These are phyloP conservation scores for Digitaria exilis DNA, from an alignment of 202 grass and related monocot genomes.

Conservation along the genomic window DNA sequence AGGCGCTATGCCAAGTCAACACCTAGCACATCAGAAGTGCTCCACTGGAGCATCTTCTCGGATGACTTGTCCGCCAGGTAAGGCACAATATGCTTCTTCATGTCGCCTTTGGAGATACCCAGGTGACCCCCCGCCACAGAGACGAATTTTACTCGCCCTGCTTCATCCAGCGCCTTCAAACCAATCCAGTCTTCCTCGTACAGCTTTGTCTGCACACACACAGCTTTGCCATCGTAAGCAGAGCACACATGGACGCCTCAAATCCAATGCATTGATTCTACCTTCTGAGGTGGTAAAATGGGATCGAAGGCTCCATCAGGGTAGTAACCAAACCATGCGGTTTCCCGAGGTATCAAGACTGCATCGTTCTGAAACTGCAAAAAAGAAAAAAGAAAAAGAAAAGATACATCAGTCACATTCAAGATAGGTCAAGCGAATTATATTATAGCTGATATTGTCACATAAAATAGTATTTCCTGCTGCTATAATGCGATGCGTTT, in stretches of 20 bases:
- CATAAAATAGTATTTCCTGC: not conserved
- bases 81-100: slow-evolving; percentile 83
- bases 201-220: slow-evolving; percentile 58
- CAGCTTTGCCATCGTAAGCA: not conserved
- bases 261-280: slow-evolving; percentile 19
- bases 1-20: not conserved
- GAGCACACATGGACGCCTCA: not conserved
- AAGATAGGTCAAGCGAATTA: not conserved
- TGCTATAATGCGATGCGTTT: not conserved
- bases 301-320: slow-evolving; percentile 79
- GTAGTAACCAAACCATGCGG: slow-evolving; percentile 98
- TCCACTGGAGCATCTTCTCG: not conserved
- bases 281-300: slow-evolving; percentile 72
- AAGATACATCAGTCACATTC: not conserved
- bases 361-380: slow-evolving; percentile 74
- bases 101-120: slow-evolving; percentile 71
- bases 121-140: slow-evolving; percentile 87
- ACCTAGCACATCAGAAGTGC: not conserved
- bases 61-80: slow-evolving; percentile 49
- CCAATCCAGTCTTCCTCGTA: slow-evolving; percentile 93
- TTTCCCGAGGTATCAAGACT: slow-evolving; percentile 87
- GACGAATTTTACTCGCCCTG: slow-evolving; percentile 72
- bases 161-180: slow-evolving; percentile 73
- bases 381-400: not conserved
- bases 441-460: not conserved